Conservation (phyloP, 2,329 filamentous ascomycete genomes). For the Aspergillus oerlinghausenensis region DNA sequence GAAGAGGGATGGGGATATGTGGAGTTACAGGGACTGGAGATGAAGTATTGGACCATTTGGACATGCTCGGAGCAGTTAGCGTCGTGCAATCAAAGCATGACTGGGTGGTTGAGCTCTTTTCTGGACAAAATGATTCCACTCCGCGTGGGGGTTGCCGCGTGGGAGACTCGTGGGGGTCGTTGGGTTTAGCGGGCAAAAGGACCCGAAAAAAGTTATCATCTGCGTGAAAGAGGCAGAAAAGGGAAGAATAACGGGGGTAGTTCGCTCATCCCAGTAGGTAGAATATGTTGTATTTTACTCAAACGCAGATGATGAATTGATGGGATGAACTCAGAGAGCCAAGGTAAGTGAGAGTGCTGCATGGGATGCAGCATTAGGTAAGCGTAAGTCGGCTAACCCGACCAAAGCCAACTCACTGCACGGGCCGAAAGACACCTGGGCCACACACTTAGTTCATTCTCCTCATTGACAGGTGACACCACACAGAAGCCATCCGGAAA, state of each 20-base stretch:
- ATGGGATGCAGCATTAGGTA: neutral
- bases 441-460: neutral
- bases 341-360: neutral
- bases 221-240: neutral
- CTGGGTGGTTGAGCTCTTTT: neutral
- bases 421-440: neutral
- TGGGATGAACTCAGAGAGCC: neutral
- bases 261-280: neutral
- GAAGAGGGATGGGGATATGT: neutral
- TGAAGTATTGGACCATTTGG: neutral
- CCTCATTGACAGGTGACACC: neutral
- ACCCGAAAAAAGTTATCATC: neutral
- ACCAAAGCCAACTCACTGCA: neutral
- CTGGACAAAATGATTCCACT: neutral
- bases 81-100: neutral
- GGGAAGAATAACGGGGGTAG: neutral
- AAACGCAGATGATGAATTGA: neutral
- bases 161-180: neutral
- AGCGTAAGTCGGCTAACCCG: neutral
- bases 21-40: neutral
- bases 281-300: neutral
- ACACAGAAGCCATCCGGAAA: neutral
- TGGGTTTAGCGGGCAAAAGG: neutral
- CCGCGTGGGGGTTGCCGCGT: neutral
- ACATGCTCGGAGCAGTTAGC: neutral